Percentiles rank a stretch among this genome's conserved stretches.
phyloP scores from a whole-genome alignment of 495 filamentous ascomycete genomes.

The Penicillium coffeae region DNA sequence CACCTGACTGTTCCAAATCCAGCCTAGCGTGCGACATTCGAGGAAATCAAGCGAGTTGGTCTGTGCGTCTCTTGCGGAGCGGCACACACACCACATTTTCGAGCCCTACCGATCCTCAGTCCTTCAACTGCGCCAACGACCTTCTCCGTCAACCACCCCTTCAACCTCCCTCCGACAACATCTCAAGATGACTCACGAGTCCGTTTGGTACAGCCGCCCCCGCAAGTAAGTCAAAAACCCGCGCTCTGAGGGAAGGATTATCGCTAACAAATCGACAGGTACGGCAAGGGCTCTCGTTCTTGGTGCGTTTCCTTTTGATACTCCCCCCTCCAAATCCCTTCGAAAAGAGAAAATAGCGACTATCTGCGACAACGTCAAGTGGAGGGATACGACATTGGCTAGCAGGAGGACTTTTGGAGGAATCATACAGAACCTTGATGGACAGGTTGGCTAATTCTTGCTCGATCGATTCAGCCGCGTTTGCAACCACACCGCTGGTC shows the following conservation, averaged over 20 bases:
- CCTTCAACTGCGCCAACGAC: slow-evolving; percentile 42
- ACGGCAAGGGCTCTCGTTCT: slow-evolving; percentile 84
- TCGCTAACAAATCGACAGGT: slow-evolving; percentile 27
- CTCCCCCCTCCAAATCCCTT: slow-evolving; percentile 11
- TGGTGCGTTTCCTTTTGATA: slow-evolving; percentile 58
- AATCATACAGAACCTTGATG: background rate
- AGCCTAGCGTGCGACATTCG: slow-evolving; percentile 23
- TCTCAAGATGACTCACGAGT: slow-evolving; percentile 94
- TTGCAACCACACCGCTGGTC: slow-evolving; percentile 90
- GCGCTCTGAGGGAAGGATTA: slow-evolving; percentile 3
- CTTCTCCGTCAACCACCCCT: slow-evolving; percentile 36
- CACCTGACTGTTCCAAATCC: slow-evolving; percentile 15
- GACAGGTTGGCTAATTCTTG: slow-evolving; percentile 22
- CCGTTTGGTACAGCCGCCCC: slow-evolving; percentile 98
- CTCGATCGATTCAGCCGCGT: slow-evolving; percentile 66
- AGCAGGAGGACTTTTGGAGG: too few relatives aligned
- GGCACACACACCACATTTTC: slow-evolving; percentile 42
- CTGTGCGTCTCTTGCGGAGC: slow-evolving; percentile 32
- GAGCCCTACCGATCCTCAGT: slow-evolving; percentile 34
- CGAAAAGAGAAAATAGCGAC: slow-evolving; percentile 1
- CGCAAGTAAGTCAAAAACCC: slow-evolving; percentile 59
- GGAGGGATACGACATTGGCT: slow-evolving; percentile 14
- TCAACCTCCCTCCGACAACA: slow-evolving; percentile 34
- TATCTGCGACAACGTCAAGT: slow-evolving; percentile 11
- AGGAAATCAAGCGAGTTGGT: slow-evolving; percentile 33